phyloP scores from a whole-genome alignment of 2,329 filamentous ascomycete genomes.

The Xylariaceae sp. region DNA sequence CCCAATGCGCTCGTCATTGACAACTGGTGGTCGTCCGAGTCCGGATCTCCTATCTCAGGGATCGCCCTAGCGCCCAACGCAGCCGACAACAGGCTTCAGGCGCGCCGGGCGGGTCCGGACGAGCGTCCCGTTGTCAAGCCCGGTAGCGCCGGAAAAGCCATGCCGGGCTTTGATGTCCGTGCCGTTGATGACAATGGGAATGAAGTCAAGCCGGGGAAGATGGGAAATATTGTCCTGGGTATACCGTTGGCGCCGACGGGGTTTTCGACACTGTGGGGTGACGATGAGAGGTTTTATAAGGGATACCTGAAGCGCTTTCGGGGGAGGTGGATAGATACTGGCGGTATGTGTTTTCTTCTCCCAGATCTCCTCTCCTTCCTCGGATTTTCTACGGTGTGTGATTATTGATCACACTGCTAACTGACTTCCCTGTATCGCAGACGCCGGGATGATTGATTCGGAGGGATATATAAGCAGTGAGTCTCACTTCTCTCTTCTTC shows the following conservation, averaged over 20 bases:
- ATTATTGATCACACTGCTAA: too few relatives aligned
- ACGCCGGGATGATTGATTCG: constrained; percentile 79
- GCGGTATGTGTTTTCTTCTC: constrained; percentile 35
- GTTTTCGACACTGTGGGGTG: constrained; percentile 80
- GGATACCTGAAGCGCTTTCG: constrained; percentile 80
- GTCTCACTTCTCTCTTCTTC: too few relatives aligned
- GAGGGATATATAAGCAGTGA: constrained; percentile 64
- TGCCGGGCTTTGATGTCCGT: constrained; percentile 86
- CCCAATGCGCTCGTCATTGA: constrained; percentile 56
- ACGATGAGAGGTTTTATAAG: constrained; percentile 80
- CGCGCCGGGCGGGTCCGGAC: constrained; percentile 35
- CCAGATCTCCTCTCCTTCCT: too few relatives aligned
- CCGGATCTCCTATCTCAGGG: constrained; percentile 56
- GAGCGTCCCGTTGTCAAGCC: constrained; percentile 62
- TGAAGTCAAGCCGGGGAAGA: constrained; percentile 65
- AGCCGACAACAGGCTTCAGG: constrained; percentile 49
- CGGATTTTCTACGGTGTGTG: too few relatives aligned
- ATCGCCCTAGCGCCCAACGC: constrained; percentile 54
- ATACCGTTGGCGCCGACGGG: constrained; percentile 81
- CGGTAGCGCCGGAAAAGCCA: constrained; percentile 83
- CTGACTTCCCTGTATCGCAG: constrained; percentile 39
- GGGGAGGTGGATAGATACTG: constrained; percentile 84
- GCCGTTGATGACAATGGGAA: constrained; percentile 77
- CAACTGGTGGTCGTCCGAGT: constrained; percentile 61
- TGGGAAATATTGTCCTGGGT: constrained; percentile 88